A percentile compares a stretch with the other conserved stretches of the same genome.
phyloP scores from a whole-genome alignment of 78 protist genomes.

The Planoprotostelium fungivorum region DNA sequence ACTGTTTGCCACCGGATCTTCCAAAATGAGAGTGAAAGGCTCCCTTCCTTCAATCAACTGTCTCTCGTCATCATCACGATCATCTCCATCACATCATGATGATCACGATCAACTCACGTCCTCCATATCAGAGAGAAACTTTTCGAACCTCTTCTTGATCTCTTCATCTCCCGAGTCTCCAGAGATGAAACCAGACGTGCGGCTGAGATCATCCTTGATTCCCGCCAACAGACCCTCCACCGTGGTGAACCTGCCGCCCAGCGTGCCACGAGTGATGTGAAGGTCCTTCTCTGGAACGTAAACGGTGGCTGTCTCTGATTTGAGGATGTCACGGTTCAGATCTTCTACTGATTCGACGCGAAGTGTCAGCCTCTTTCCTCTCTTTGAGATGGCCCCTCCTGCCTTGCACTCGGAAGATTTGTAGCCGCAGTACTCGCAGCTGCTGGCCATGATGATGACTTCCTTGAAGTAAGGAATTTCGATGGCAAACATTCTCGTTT shows the following conservation, averaged over 20 bases:
- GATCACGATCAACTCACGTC: no score
- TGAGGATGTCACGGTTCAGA: conserved; percentile 77
- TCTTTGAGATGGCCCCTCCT: conserved; percentile 78
- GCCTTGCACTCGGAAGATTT: conserved; percentile 75
- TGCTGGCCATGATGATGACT: conserved; percentile 72
- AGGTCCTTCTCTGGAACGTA: conserved; percentile 70
- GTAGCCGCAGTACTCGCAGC: conserved; percentile 86
- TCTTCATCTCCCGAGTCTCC: conserved; percentile 67
- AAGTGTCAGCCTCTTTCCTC: conserved; percentile 53
- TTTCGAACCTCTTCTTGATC: conserved; percentile 4
- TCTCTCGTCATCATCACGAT: background rate
- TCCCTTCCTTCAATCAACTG: background rate
- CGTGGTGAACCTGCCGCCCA: conserved; percentile 90
- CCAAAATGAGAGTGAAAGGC: conserved; percentile 74
- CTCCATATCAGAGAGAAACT: conserved; percentile 5
- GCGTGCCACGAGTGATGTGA: conserved; percentile 71
- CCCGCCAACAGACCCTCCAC: conserved; percentile 78
- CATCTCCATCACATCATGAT: background rate
- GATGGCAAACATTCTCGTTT: conserved; percentile 23
- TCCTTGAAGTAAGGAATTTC: conserved; percentile 90
- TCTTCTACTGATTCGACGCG: conserved; percentile 64
- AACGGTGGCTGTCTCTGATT: conserved; percentile 75
- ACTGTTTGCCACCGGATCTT: conserved; percentile 81
- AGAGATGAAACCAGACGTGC: conserved; percentile 30
- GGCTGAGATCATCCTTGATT: conserved; percentile 28